Conservation (phyloP, 2,329 filamentous ascomycete genomes). For the Phialemoniopsis sp. region DNA sequence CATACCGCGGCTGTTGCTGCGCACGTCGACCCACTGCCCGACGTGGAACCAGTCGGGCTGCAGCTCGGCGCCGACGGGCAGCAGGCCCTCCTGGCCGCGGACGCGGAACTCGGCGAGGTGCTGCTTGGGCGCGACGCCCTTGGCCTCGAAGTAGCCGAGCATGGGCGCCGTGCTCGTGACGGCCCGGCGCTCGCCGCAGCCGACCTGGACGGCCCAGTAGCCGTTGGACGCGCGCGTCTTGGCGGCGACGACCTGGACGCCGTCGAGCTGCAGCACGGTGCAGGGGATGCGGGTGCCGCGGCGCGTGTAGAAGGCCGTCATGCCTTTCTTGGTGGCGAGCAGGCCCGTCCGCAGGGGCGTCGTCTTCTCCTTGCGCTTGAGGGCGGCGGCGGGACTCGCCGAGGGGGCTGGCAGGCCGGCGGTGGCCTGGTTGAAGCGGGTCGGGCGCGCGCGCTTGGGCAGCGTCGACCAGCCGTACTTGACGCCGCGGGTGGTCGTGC, state of each 20-base stretch:
- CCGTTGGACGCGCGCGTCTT: slow-evolving; percentile 80
- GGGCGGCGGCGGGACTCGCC: slow-evolving; percentile 56
- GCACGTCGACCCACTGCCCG: slow-evolving; percentile 87
- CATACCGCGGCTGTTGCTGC: slow-evolving; percentile 76
- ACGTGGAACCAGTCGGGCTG: slow-evolving; percentile 86
- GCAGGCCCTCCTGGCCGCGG: slow-evolving; percentile 64
- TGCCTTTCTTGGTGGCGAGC: slow-evolving; percentile 88
- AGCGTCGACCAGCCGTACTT: slow-evolving; percentile 58
- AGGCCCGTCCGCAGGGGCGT: slow-evolving; percentile 72
- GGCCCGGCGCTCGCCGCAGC: slow-evolving; percentile 68
- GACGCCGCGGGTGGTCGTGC: slow-evolving; percentile 42
- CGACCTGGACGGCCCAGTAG: slow-evolving; percentile 92
- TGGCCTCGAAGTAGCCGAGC: slow-evolving; percentile 82
- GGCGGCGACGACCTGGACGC: slow-evolving; percentile 82
- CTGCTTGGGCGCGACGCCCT: slow-evolving; percentile 78
- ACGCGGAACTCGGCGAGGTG: slow-evolving; percentile 87
- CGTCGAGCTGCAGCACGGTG: slow-evolving; percentile 90
- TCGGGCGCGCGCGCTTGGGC: slow-evolving; percentile 40
- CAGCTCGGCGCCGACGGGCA: slow-evolving; percentile 71
- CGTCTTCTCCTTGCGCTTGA: slow-evolving; percentile 53
- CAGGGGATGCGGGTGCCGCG: slow-evolving; percentile 76
- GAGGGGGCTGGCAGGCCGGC: slow-evolving; percentile 53
- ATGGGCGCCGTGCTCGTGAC: slow-evolving; percentile 76
- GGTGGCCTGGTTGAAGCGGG: slow-evolving; percentile 56
- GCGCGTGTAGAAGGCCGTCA: slow-evolving; percentile 85